Conservation (phyloP, 345 rosid genomes). For the Clausena lansium region DNA sequence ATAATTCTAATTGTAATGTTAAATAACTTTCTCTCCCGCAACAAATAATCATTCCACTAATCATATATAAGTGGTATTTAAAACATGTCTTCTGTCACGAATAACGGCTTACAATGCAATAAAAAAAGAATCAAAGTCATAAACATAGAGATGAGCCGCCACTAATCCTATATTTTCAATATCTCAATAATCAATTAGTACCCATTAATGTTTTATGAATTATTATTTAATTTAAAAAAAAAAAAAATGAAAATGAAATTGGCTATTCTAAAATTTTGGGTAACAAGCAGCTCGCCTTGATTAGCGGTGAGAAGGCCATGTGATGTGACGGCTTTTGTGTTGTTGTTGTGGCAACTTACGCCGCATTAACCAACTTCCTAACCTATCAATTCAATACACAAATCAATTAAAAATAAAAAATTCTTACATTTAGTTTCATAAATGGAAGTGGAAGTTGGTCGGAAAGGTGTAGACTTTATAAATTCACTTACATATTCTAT, state of each 20-base stretch:
- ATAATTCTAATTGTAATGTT: no score
- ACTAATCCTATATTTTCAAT: not conserved
- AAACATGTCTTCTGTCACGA: not conserved
- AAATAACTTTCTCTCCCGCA: no score
- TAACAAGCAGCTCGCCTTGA: slow-evolving; percentile 5
- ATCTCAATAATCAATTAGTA: not conserved
- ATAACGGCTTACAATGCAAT: not conserved
- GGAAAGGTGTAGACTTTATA: not conserved
- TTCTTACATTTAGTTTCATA: not conserved
- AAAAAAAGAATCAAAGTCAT: not conserved
- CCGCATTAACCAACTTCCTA: not conserved
- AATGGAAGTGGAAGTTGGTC: not conserved
- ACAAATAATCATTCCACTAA: no score
- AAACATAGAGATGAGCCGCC: not conserved
- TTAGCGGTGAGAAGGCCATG: slow-evolving; percentile 17
- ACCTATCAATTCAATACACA: not conserved
- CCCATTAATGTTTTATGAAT: not conserved
- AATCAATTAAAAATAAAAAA: not conserved
- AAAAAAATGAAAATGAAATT: not conserved
- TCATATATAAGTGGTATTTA: not conserved
- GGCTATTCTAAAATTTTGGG: no score
- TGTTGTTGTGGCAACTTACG: not conserved
- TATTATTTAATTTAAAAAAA: no score
- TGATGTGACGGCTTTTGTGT: not conserved
- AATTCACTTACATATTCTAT: no score